Evolutionary conservation across 306 rosid genomes (phyloP).

Genomic region (Hippophae tibetana): DNA sequence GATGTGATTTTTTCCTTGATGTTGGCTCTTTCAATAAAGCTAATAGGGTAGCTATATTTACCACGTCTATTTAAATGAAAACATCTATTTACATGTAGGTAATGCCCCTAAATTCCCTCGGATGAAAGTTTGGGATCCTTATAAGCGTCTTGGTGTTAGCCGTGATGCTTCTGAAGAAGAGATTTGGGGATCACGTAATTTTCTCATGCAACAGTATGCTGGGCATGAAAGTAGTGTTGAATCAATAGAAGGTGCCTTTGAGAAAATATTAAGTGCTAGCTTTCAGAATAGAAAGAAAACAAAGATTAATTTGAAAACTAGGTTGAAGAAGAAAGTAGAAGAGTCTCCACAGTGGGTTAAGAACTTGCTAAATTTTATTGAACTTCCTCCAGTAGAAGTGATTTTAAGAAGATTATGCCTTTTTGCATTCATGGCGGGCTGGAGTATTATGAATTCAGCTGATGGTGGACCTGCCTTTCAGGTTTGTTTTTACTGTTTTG

Average conservation of each 20-base stretch:
- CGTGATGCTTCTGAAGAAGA: slow-evolving; percentile 90
- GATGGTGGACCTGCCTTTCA: slow-evolving; percentile 99
- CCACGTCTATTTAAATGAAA: not conserved
- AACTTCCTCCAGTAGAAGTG: slow-evolving; percentile 75
- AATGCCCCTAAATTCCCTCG: slow-evolving; percentile 70
- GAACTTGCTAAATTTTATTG: slow-evolving; percentile 69
- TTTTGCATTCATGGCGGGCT: slow-evolving; percentile 91
- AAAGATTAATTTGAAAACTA: slow-evolving; percentile 84
- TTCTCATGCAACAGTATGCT: slow-evolving; percentile 80
- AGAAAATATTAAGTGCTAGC: slow-evolving; percentile 83
- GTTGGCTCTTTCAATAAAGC: not conserved
- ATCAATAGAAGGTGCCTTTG: slow-evolving; percentile 94
- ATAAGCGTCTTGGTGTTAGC: slow-evolving; percentile 70
- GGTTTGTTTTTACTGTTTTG: slow-evolving; percentile 45
- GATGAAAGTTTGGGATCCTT: slow-evolving; percentile 75
- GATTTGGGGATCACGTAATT: slow-evolving; percentile 88
- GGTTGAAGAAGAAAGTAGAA: slow-evolving; percentile 88
- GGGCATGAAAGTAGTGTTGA: slow-evolving; percentile 94
- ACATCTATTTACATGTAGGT: slow-evolving; percentile 24
- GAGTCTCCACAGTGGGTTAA: slow-evolving; percentile 96
- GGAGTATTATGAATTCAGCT: slow-evolving; percentile 96
- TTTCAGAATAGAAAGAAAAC: slow-evolving; percentile 79
- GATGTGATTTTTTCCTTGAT: not conserved
- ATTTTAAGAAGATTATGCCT: slow-evolving; percentile 83
- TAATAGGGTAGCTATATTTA: not conserved